phyloP scores from a whole-genome alignment of 108 stramenopile species.

The Cyclotella cryptica region DNA sequence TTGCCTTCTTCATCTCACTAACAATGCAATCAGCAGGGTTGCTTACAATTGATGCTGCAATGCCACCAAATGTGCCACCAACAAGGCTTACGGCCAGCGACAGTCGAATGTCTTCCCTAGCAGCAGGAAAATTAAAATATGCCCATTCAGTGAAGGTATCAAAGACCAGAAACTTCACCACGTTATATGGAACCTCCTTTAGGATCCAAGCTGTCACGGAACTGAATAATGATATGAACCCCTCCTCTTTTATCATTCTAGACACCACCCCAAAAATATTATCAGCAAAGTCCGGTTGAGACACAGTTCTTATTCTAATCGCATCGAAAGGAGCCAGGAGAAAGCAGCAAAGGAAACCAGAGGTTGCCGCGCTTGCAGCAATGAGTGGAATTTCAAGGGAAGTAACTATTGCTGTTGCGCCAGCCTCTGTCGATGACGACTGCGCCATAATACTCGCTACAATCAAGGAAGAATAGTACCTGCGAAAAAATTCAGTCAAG shows the following conservation, averaged over 20 bases:
- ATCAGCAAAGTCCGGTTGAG: conserved; percentile 70
- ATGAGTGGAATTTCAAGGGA: conserved; percentile 55
- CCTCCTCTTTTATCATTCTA: conserved; percentile 70
- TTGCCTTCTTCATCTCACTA: conserved; percentile 76
- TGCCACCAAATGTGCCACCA: conserved; percentile 72
- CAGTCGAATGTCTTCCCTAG: conserved; percentile 75
- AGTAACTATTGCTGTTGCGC: conserved; percentile 9
- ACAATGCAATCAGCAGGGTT: conserved; percentile 80
- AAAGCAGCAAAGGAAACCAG: conserved; percentile 66
- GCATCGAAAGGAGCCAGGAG: conserved; percentile 75
- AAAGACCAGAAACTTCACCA: conserved; percentile 72
- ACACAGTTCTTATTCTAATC: conserved; percentile 70
- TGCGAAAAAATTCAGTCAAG: conserved; percentile 73
- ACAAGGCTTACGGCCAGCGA: conserved; percentile 70
- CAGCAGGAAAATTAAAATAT: conserved; percentile 64
- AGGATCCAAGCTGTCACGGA: conserved; percentile 58
- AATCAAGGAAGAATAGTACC: conserved; percentile 47
- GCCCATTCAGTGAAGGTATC: conserved; percentile 60
- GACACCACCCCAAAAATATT: conserved; percentile 59
- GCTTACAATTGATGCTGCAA: conserved; percentile 68
- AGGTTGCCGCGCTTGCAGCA: conserved; percentile 36
- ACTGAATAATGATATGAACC: conserved; percentile 64
- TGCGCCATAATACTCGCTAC: conserved; percentile 23
- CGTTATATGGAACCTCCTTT: conserved; percentile 48
- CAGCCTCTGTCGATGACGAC: conserved; percentile 31